Percentiles rank a stretch among this genome's conserved stretches.
Conservation (phyloP, 2,329 filamentous ascomycete species). For the Passalora sequoiae region DNA sequence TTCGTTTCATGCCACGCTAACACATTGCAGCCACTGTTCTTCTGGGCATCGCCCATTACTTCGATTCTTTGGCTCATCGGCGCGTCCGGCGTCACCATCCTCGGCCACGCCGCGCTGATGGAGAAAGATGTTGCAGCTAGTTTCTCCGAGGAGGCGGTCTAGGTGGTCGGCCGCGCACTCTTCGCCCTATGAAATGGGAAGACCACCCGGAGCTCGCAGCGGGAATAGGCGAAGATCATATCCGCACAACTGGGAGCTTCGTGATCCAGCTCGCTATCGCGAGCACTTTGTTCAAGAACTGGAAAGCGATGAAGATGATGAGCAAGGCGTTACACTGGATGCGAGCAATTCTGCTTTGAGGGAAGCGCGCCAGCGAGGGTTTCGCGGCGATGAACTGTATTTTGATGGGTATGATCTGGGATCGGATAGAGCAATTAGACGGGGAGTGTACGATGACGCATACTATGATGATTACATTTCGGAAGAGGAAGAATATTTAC, state of each 20-base stretch:
- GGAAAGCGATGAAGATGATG: conserved; percentile 51
- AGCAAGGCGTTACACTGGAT: conserved; percentile 41
- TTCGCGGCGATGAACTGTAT: conserved; percentile 44
- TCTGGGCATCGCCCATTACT: conserved; percentile 77
- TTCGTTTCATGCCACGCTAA: no score
- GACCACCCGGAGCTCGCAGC: conserved; percentile 73
- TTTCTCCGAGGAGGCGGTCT: conserved; percentile 99
- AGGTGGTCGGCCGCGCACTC: conserved; percentile 98
- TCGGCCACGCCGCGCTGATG: conserved; percentile 68
- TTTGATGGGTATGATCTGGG: conserved; percentile 47
- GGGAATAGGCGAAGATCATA: conserved; percentile 51
- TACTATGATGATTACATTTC: conserved; percentile 42
- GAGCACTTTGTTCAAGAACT: conserved; percentile 60
- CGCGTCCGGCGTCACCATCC: conserved; percentile 85
- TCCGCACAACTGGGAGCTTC: conserved; percentile 41
- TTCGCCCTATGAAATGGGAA: conserved; percentile 91
- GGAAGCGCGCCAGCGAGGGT: conserved; percentile 25
- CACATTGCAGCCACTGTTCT: conserved; percentile 57
- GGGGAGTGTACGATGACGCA: conserved; percentile 42
- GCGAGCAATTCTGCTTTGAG: conserved; percentile 32
- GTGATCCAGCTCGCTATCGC: conserved; percentile 33
- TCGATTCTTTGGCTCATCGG: conserved; percentile 94
- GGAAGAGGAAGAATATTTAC: conserved; percentile 47
- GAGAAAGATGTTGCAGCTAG: conserved; percentile 73
- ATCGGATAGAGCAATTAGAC: conserved; percentile 35